Base-by-base conservation (phyloP, 1,284 basidiomycete species). In the Lignosus rhinocerotis region DNA sequence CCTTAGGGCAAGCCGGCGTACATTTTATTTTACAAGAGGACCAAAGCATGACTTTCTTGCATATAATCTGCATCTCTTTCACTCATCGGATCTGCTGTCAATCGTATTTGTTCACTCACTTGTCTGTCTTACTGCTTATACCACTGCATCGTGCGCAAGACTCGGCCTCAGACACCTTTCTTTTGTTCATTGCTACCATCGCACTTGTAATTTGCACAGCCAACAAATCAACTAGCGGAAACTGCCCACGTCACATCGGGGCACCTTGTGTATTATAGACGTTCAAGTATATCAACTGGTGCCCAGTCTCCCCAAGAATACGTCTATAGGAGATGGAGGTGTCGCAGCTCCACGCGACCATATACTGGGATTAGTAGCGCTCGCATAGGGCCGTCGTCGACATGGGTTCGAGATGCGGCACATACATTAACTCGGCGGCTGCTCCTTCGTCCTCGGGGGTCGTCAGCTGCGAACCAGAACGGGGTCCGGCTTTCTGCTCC, bases 1-100 rank as follows among this genome's bases (percentile, higher is more conserved):
- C 39, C 33, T 1, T 72, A 94, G 93, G 89, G 86, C 58, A 88
- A 89, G 63, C 89, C 90, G 49, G 93, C 93, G 62, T 95, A 96
- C 70, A 92, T 95, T 58, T 76, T 96, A 74, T 94, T 88, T 72
- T 93, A 93, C 75, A 92, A 92, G 75, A 79, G 91, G 70, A 82
- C 82, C 63, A 86, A 81, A 74, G 66, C 76, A 63, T 87, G 80
- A 77, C 48, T 38, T 50, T 38, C 47, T 67, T 51, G 55, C 58
- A 67, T 70, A 64, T 66, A 67, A 59, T 57, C 47, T 25, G 63
- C 65, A 63, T 69, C 66, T 70, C 59, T 60, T 66, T 65, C 64
- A 67, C 66, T 67, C 71, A 66, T 67, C 65, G 65, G 56, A 60
- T 64, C 55, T 67, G 70, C 66, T 73, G 64, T 72, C 69, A 72